Percentiles rank a stretch among this genome's conserved stretches.
Evolutionary conservation across 176 grass and related monocot genomes (phyloP).

Genomic region (Oryza punctata): DNA sequence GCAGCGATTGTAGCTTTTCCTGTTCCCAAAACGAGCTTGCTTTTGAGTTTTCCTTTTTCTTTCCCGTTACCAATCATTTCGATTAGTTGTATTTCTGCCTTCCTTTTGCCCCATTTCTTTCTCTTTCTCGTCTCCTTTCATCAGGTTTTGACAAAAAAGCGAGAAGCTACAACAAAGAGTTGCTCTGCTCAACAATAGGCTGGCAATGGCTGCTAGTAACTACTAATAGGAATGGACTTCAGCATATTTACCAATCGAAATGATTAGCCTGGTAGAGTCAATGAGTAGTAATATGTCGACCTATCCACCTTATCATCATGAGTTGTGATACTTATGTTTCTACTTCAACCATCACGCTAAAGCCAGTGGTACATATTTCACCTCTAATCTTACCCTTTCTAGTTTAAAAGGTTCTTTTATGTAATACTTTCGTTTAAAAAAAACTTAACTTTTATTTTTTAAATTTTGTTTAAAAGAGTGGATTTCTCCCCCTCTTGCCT

Average conservation of each 20-base stretch:
- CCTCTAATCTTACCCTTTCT: not conserved
- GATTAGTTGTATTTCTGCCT: not conserved
- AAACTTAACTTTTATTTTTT: no score
- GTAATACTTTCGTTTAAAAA: no score
- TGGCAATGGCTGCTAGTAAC: not conserved
- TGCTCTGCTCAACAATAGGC: not conserved
- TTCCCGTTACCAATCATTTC: slow-evolving; percentile 9
- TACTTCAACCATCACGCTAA: not conserved
- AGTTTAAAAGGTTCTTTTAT: no score
- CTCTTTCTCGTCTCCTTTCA: not conserved
- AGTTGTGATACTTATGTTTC: not conserved
- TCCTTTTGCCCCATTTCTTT: not conserved
- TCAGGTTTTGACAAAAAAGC: not conserved
- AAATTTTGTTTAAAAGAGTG: no score
- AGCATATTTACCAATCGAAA: not conserved
- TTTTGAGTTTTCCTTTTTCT: not conserved
- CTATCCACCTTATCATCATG: not conserved
- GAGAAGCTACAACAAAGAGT: not conserved
- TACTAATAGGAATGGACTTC: not conserved
- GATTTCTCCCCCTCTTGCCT: no score
- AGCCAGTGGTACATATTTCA: not conserved
- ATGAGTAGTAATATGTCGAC: not conserved
- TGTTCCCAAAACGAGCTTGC: slow-evolving; percentile 4
- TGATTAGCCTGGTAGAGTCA: not conserved
- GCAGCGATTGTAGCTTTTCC: not conserved